Evolutionary conservation across 2,329 filamentous ascomycete genomes (phyloP).

Genomic region (Furcasterigmium furcatum): DNA sequence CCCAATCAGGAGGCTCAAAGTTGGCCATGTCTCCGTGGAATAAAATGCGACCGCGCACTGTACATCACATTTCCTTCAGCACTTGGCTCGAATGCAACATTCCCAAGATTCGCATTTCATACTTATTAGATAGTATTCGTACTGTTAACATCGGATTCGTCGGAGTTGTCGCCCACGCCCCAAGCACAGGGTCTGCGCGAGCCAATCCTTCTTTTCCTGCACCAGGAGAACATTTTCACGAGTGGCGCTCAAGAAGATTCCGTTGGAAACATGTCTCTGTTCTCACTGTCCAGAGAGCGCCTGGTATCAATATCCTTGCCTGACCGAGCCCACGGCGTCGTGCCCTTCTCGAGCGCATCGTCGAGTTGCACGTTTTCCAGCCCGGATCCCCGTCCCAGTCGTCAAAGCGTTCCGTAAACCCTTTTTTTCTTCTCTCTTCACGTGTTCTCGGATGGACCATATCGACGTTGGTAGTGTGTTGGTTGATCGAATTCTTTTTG

Average conservation of each 20-base stretch:
- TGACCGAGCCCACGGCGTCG: not conserved
- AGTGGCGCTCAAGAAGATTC: not conserved
- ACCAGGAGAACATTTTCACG: too few species aligned
- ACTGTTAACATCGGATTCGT: too few species aligned
- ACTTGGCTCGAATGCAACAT: too few species aligned
- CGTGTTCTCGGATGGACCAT: conserved; percentile 22
- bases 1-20: too few species aligned
- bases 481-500: conserved; percentile 17
- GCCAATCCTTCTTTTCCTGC: too few species aligned
- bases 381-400: not conserved
- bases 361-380: not conserved
- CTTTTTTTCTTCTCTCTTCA: conserved; percentile 34
- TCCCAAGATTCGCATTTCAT: too few species aligned
- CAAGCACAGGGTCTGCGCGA: too few species aligned
- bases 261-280: not conserved
- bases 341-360: not conserved
- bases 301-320: not conserved
- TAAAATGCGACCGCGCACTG: too few species aligned
- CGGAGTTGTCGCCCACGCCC: too few species aligned
- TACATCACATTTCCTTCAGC: too few species aligned
- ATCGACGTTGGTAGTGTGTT: conserved; percentile 4
- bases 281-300: not conserved
- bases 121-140: too few species aligned
- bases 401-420: conserved; percentile 18
- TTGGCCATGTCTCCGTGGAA: too few species aligned